Percentiles rank a stretch among this genome's conserved stretches.
phyloP scores from a whole-genome alignment of 768 basidiomycete species.

The Trichaptum fuscoviolaceum region DNA sequence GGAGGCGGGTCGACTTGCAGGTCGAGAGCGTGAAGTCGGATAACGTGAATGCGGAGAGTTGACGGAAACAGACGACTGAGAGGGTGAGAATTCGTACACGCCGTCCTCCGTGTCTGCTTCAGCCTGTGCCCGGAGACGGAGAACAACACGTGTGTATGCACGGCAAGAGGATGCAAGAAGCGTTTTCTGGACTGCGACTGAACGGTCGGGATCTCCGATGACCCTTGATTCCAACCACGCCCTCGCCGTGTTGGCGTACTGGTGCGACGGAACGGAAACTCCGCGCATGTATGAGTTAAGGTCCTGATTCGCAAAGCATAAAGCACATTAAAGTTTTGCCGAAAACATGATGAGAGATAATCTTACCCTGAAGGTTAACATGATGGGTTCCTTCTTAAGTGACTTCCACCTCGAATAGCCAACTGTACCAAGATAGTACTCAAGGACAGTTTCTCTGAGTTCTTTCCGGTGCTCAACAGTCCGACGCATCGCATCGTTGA shows the following conservation, averaged over 20 bases:
- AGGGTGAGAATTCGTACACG: constrained; percentile 5
- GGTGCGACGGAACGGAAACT: constrained; percentile 68
- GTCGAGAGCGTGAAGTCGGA: constrained; percentile 10
- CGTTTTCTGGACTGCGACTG: constrained; percentile 4
- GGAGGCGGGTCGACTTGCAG: constrained; percentile 64
- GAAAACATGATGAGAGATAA: not conserved
- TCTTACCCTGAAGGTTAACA: constrained; percentile 57
- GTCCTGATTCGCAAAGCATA: constrained; percentile 42
- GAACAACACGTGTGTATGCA: constrained; percentile 74
- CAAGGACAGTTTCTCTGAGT: constrained; percentile 60
- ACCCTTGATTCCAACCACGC: constrained; percentile 48
- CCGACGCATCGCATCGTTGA: constrained; percentile 49
- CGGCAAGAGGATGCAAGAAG: constrained; percentile 49
- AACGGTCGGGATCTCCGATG: not conserved
- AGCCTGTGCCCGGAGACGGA: constrained; percentile 74
- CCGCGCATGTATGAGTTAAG: constrained; percentile 76
- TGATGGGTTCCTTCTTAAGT: constrained; percentile 46
- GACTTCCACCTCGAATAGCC: constrained; percentile 67
- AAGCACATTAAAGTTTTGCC: not conserved
- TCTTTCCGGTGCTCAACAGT: constrained; percentile 42
- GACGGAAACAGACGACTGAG: constrained; percentile 4
- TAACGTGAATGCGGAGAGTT: constrained; percentile 6
- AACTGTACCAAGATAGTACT: constrained; percentile 62
- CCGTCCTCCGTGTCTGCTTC: constrained; percentile 45
- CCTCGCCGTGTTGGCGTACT: constrained; percentile 58